Conservation (phyloP, 345 rosid species). For the Citrus sinensis region DVS_A1.0 CM039164.1:1370001-1370500, state of each 20-base stretch:
- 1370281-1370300: not conserved
- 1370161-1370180: not conserved
- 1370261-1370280: not conserved
- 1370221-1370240: not conserved
- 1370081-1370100: not conserved
- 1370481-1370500: not conserved
- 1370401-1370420: not conserved
- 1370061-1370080: no score
- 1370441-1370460: not conserved
- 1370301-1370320: not conserved
- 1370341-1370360: not conserved
- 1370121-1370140: not conserved
- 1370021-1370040: not conserved
- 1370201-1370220: not conserved
- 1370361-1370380: not conserved
- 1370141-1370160: not conserved
- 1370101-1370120: not conserved
- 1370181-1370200: not conserved
- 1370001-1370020: not conserved
- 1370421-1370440: constrained; percentile 1
- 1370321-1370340: not conserved
- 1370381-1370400: not conserved
- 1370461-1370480: not conserved
- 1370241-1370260: not conserved
- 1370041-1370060: not conserved